phyloP scores from a whole-genome alignment of 345 rosid genomes.

The Arabidopsis suecica region DNA sequence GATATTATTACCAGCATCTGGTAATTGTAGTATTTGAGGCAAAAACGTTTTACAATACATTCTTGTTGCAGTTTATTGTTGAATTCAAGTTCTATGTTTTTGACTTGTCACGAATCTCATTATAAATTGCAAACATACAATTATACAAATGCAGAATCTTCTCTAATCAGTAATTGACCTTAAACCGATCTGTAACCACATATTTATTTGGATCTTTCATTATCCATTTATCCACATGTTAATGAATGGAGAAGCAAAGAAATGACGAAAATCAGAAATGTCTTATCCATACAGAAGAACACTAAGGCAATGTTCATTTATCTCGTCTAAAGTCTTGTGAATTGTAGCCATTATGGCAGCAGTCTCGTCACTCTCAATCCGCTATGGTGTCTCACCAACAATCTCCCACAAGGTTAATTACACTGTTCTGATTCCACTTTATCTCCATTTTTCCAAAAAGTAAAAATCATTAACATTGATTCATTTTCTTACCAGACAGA shows the following conservation, averaged over 20 bases:
- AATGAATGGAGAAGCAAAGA: neutral
- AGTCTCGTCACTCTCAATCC: slow-evolving; percentile 57
- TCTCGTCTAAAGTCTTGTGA: slow-evolving; percentile 1
- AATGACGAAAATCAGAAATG: neutral
- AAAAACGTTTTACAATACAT: slow-evolving; percentile 23
- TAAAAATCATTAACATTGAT: no score
- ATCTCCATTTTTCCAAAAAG: no score
- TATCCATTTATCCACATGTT: slow-evolving; percentile 28
- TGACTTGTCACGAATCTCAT: neutral
- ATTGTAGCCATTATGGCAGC: slow-evolving; percentile 56
- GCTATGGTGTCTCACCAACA: slow-evolving; percentile 51
- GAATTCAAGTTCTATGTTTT: slow-evolving; percentile 10
- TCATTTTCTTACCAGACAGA: slow-evolving; percentile 47
- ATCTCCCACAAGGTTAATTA: slow-evolving; percentile 55
- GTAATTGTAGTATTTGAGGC: slow-evolving; percentile 22
- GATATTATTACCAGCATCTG: slow-evolving; percentile 22
- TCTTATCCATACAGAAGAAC: slow-evolving; percentile 34
- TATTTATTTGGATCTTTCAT: neutral
- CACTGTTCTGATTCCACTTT: neutral
- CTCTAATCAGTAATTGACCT: neutral
- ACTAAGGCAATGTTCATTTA: slow-evolving; percentile 16
- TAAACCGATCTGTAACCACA: neutral
- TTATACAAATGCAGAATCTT: neutral
- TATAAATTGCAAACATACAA: neutral
- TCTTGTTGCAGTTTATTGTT: slow-evolving; percentile 25